phyloP scores from a whole-genome alignment of 139 green algal species.

The Yamagishiella unicocca region DNA sequence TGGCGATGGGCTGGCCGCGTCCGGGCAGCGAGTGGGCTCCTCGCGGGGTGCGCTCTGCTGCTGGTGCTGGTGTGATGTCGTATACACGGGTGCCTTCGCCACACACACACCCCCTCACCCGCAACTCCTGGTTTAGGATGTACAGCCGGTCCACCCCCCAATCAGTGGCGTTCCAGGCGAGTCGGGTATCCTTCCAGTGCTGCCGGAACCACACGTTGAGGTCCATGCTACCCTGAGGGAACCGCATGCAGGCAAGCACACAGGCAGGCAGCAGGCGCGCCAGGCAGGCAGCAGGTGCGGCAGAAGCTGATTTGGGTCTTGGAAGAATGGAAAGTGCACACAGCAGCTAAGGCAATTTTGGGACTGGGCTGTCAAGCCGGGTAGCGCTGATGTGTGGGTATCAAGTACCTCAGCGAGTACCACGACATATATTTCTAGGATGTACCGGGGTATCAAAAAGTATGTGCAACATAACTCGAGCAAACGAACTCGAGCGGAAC shows the following conservation, averaged over 20 bases:
- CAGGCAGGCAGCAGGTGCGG: background rate
- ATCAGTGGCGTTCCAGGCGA: constrained; percentile 14
- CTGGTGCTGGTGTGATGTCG: background rate
- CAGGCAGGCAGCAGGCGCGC: background rate
- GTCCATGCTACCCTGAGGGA: constrained; percentile 14
- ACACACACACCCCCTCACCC: background rate
- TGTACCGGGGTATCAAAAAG: too few species aligned
- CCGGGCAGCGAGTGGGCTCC: background rate
- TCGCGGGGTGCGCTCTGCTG: background rate
- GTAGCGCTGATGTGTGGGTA: background rate
- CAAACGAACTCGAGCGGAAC: background rate
- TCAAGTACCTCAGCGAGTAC: background rate
- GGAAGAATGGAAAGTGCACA: too few species aligned
- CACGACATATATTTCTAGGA: too few species aligned
- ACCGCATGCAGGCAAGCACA: too few species aligned
- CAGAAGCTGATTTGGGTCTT: too few species aligned
- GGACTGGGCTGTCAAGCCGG: background rate
- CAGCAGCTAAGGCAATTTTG: background rate
- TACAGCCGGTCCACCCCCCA: background rate
- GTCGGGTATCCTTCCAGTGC: constrained; percentile 17
- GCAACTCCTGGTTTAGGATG: constrained; percentile 11
- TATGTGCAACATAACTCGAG: background rate
- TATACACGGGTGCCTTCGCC: background rate
- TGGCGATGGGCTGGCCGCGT: background rate
- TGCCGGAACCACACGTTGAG: constrained; percentile 15